Evolutionary conservation across 208 protist species (phyloP), one percentile per base, ranked within the genome.

Genomic region (Wallacemonas rigidus): DNA sequence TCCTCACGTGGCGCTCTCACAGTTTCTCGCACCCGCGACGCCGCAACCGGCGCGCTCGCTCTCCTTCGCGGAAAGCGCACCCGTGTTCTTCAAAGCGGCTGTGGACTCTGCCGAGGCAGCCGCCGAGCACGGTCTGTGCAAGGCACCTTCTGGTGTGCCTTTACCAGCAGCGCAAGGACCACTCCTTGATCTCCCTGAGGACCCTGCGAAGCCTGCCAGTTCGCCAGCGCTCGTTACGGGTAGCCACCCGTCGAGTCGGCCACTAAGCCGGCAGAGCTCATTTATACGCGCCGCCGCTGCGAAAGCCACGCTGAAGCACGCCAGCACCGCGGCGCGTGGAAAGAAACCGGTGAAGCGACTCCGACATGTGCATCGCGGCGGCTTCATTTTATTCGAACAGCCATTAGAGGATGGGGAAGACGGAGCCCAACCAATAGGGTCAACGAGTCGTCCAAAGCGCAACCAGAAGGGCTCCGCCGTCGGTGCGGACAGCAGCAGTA

Each of bases 291-390:
- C 11, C 9, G 14, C 14, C n/a, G 44, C 9, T 6, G 11, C 26
- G 40, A 48, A 43, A 5, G 14, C 9, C 43, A 5, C 63, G 0
- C 36, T 0, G 15, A 53, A 54, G 15, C 48, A 15, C 14, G 7
- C n/a, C 11, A 55, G 40, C 44, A 69, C 63, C 38, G 63, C 63
- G 15, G 63, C 44, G 41, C 39, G 0, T 12, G 63, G 43, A 9
- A 69, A 69, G 63, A 55, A 48, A 55, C 38, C 17, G n/a, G 15
- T 69, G 14, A 57, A 57, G 1, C 53, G 53, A 57, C 53, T 57
- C 17, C 53, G 53, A 15, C 53, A 57, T n/a, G 53, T 57, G 1
- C 53, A 57, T 17, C 53, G 53, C 9, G 53, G 53, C 26, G 53
- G 53, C 15, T 57, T 57, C 53, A 57, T 57, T n/a, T 2, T 57